Evolutionary conservation across 805 yeast species (phyloP).

Genomic region (Hanseniaspora mollemarum): DNA sequence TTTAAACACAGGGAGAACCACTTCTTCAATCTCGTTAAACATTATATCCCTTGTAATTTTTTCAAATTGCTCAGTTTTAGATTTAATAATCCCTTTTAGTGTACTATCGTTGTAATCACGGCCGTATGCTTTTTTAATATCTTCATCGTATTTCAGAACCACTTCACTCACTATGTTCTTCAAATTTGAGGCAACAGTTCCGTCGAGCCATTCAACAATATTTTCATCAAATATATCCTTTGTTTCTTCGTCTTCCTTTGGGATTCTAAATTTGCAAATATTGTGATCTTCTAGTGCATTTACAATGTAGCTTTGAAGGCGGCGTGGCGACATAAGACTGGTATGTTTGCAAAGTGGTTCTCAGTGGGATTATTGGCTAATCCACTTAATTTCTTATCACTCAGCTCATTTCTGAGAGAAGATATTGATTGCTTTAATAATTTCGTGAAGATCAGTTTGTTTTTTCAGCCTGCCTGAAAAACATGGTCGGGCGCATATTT

Average conservation of each 20-base stretch:
- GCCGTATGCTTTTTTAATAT: constrained; percentile 4
- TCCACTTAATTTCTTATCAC: too few species aligned
- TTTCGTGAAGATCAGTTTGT: too few species aligned
- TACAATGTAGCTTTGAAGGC: constrained; percentile 3
- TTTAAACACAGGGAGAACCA: constrained; percentile 9
- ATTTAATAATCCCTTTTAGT: background rate
- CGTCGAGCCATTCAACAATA: background rate
- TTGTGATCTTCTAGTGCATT: constrained; percentile 12
- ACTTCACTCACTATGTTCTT: background rate
- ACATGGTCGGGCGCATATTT: too few species aligned
- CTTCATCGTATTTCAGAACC: constrained; percentile 1
- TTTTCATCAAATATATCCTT: constrained; percentile 5
- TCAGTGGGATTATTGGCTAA: too few species aligned
- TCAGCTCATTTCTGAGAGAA: too few species aligned
- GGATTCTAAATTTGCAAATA: constrained; percentile 13
- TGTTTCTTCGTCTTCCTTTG: constrained; percentile 3
- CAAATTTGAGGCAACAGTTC: background rate
- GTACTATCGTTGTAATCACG: background rate
- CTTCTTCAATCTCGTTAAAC: constrained; percentile 1
- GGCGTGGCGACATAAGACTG: background rate
- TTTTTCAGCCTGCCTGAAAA: too few species aligned
- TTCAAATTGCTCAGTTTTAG: background rate
- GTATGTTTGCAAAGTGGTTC: background rate
- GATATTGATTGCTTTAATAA: too few species aligned
- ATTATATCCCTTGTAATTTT: background rate